These are phyloP conservation scores for Magnolia kwangsiensis DNA, from an alignment of 164 flowering plant species.

Conservation along the genomic window DNA sequence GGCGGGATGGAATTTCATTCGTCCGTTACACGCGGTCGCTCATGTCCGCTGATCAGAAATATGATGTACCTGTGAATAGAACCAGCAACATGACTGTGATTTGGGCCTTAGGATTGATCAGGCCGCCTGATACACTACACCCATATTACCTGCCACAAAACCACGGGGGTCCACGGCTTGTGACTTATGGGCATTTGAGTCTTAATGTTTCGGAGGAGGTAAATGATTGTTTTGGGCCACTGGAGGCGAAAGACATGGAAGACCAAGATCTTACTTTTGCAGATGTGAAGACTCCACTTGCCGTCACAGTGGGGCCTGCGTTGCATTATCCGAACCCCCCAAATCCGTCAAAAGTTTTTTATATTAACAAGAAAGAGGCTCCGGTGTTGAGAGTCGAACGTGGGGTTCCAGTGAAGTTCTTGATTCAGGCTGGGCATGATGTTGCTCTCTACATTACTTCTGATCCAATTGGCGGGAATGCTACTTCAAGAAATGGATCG, in stretches of 20 bases:
- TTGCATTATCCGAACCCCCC: conserved; percentile 89
- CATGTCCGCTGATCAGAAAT: conserved; percentile 50
- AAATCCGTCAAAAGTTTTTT: conserved; percentile 76
- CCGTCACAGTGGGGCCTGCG: conserved; percentile 59
- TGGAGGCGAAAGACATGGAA: conserved; percentile 80
- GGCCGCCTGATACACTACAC: conserved; percentile 75
- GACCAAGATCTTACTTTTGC: conserved; percentile 85
- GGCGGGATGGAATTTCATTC: conserved; percentile 88
- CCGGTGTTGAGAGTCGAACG: conserved; percentile 88
- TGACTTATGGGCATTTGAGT: conserved; percentile 51
- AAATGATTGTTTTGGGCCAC: conserved; percentile 83
- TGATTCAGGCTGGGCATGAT: conserved; percentile 94
- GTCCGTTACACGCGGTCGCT: conserved; percentile 65
- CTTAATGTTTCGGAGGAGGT: conserved; percentile 70
- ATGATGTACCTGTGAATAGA: conserved; percentile 55
- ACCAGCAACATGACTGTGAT: conserved; percentile 62
- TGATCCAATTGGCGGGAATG: conserved; percentile 88
- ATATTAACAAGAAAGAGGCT: conserved; percentile 88
- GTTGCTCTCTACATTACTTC: conserved; percentile 91
- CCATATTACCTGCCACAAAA: conserved; percentile 86
- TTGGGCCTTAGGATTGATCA: conserved; percentile 85
- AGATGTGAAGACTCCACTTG: conserved; percentile 64
- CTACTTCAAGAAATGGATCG: conserved; percentile 63
- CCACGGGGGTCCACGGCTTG: conserved; percentile 60
- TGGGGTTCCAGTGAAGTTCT: conserved; percentile 87